A percentile compares a stretch with the other conserved stretches of the same genome.
Evolutionary conservation across 2,329 filamentous ascomycete species (phyloP).

Genomic region (Lachnellula willkommii): DNA sequence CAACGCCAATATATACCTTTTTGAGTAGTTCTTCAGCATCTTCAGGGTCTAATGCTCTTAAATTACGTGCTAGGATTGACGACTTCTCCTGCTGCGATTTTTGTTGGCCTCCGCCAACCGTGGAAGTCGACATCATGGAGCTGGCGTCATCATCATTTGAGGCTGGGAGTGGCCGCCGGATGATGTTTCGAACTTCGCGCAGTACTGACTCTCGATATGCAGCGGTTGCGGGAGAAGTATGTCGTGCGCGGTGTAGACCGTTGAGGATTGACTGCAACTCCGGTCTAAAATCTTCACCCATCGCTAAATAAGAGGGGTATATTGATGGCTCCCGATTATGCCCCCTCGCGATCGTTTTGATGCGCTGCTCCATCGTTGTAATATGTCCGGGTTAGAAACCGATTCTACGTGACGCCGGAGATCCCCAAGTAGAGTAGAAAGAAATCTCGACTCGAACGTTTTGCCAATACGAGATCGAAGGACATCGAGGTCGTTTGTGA

Average conservation of each 20-base stretch:
- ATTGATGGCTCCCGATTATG: slow-evolving; percentile 62
- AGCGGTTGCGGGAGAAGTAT: slow-evolving; percentile 74
- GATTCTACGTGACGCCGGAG: slow-evolving; percentile 72
- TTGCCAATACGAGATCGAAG: slow-evolving; percentile 79
- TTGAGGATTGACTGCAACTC: slow-evolving; percentile 66
- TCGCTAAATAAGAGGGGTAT: slow-evolving; percentile 73
- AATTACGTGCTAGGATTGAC: slow-evolving; percentile 77
- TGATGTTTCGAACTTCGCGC: slow-evolving; percentile 79
- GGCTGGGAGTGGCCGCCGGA: slow-evolving; percentile 79
- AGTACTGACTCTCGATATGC: slow-evolving; percentile 79
- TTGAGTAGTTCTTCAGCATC: slow-evolving; percentile 80
- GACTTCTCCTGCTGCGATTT: slow-evolving; percentile 84
- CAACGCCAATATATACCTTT: slow-evolving; percentile 79
- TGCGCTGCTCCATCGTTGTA: slow-evolving; percentile 79
- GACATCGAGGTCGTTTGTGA: slow-evolving; percentile 69
- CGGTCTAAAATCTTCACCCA: slow-evolving; percentile 64
- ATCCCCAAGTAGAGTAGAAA: slow-evolving; percentile 72
- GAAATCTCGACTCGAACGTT: slow-evolving; percentile 76
- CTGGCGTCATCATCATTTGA: slow-evolving; percentile 92
- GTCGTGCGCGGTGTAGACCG: slow-evolving; percentile 75
- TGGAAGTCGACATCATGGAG: slow-evolving; percentile 81
- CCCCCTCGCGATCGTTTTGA: slow-evolving; percentile 66
- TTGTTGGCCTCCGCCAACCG: slow-evolving; percentile 60
- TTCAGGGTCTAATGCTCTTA: slow-evolving; percentile 74
- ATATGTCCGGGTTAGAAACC: slow-evolving; percentile 65